Evolutionary conservation across 371 early-diverging fungal species (phyloP).

Genomic region (Mortierella sp.): DNA sequence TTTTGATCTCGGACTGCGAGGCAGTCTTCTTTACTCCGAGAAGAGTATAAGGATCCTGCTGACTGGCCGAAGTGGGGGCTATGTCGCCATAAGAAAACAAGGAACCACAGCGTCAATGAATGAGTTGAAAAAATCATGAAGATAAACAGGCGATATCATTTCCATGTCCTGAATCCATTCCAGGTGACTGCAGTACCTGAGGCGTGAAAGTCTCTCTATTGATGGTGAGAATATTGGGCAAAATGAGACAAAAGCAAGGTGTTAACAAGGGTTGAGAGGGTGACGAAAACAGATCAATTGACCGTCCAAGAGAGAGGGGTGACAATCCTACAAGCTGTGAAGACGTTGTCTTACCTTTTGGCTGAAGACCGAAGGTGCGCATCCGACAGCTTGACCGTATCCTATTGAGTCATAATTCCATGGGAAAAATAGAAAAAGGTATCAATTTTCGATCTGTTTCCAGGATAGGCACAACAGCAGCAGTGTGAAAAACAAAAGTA

Average conservation of each 20-base stretch:
- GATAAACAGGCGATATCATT: not conserved
- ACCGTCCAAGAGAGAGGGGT: not conserved
- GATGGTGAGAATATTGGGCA: not conserved
- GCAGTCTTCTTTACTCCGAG: constrained; percentile 87
- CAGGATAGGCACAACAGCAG: not conserved
- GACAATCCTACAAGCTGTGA: not conserved
- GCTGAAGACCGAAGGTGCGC: constrained; percentile 46
- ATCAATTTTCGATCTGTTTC: not conserved
- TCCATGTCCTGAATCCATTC: not conserved
- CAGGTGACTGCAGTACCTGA: constrained; percentile 26
- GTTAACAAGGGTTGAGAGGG: not conserved
- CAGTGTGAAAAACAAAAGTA: not conserved
- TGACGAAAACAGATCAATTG: not conserved
- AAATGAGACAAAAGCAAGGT: not conserved
- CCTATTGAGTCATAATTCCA: constrained; percentile 14
- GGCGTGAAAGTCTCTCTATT: constrained; percentile 51
- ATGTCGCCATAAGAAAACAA: not conserved
- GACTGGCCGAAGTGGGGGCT: constrained; percentile 44
- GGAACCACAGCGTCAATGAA: not conserved
- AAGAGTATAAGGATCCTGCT: constrained; percentile 86
- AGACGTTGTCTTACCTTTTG: constrained; percentile 33
- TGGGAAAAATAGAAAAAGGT: not conserved
- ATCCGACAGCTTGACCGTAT: constrained; percentile 42
- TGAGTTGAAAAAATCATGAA: not conserved
- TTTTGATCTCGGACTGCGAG: constrained; percentile 89